phyloP scores from a whole-genome alignment of 2,329 filamentous ascomycete genomes.

The Cytospora piceae region DNA sequence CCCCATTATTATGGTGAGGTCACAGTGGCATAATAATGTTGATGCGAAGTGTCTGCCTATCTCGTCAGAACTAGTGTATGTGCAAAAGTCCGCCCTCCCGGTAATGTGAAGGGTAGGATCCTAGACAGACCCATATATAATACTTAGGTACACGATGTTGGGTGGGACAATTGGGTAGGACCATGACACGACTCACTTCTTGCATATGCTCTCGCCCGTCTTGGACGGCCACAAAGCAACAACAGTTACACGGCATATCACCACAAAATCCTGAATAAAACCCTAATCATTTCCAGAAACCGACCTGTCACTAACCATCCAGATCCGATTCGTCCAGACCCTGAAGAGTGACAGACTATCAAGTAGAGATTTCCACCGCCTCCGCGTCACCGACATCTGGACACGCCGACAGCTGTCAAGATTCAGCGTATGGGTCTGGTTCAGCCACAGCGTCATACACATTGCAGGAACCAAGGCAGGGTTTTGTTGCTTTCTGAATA shows the following conservation, averaged over 20 bases:
- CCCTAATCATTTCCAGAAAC: background rate
- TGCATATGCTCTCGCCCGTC: background rate
- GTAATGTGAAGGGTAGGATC: background rate
- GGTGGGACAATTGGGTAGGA: background rate
- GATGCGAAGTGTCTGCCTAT: background rate
- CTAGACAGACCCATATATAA: background rate
- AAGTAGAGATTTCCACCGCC: background rate
- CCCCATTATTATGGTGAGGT: background rate
- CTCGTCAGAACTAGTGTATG: background rate
- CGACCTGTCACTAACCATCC: background rate
- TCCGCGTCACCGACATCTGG: background rate
- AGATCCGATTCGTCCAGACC: background rate
- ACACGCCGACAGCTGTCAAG: background rate
- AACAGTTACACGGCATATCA: background rate
- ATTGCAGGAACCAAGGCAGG: background rate
- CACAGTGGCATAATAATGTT: background rate
- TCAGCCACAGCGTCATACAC: background rate
- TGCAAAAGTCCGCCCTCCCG: background rate
- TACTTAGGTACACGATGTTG: background rate
- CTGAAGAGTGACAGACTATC: background rate
- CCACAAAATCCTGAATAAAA: background rate
- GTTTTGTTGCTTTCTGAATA: background rate
- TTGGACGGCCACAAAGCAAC: background rate
- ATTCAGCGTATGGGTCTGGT: background rate
- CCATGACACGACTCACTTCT: background rate